Percentiles rank a stretch among this genome's conserved stretches.
Evolutionary conservation across 2,329 filamentous ascomycete species (phyloP).

Genomic region (Pezicula radicicola): DNA sequence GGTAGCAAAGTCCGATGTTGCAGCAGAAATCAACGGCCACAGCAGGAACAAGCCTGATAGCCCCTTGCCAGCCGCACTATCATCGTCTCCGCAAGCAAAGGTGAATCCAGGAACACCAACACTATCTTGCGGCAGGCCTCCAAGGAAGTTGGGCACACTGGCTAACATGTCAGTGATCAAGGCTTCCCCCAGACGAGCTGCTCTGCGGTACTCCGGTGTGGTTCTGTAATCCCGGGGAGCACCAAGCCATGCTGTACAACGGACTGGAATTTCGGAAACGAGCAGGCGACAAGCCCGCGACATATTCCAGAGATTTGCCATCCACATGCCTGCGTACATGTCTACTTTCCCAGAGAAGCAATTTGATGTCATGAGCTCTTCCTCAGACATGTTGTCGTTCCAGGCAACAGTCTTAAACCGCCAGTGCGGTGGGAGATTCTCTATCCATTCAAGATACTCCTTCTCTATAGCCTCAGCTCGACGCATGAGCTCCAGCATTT

Average conservation of each 20-base stretch:
- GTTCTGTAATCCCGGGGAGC: conserved; percentile 56
- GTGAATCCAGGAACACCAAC: conserved; percentile 34
- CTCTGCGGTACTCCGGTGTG: conserved; percentile 55
- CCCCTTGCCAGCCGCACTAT: neutral
- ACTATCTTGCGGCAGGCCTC: conserved; percentile 45
- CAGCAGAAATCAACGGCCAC: conserved; percentile 5
- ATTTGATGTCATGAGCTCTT: conserved; percentile 47
- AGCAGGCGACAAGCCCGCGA: conserved; percentile 48
- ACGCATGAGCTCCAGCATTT: conserved; percentile 47
- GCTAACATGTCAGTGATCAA: conserved; percentile 55
- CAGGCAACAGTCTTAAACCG: conserved; percentile 47
- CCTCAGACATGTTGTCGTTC: conserved; percentile 47
- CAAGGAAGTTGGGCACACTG: conserved; percentile 54
- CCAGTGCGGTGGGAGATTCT: conserved; percentile 46
- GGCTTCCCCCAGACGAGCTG: conserved; percentile 45
- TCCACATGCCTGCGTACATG: conserved; percentile 54
- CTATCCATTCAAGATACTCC: conserved; percentile 47
- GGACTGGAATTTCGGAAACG: conserved; percentile 49
- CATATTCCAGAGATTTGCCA: conserved; percentile 53
- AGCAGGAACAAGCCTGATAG: conserved; percentile 1
- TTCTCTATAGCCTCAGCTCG: conserved; percentile 48
- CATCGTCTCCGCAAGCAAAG: conserved; percentile 44
- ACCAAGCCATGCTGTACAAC: conserved; percentile 55
- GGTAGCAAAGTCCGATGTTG: conserved; percentile 6
- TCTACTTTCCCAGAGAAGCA: conserved; percentile 57